A percentile compares a stretch with the other conserved stretches of the same genome.
phyloP scores from a whole-genome alignment of 495 filamentous ascomycete species.

The Melanomma pulvis-pyrius region DNA sequence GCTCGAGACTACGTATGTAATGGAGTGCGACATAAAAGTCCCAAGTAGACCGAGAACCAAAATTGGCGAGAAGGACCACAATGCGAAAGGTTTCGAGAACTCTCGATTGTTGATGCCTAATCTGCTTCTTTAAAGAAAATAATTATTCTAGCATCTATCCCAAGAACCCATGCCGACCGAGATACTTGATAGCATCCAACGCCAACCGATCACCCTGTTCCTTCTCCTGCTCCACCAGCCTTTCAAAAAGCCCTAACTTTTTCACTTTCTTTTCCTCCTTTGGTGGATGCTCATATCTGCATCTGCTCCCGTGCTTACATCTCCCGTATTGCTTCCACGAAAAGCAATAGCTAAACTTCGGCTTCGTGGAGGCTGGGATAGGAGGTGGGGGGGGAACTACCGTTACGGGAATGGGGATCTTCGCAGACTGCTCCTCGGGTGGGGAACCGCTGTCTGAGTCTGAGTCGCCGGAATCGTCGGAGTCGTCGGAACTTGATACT shows the following conservation, averaged over 20 bases:
- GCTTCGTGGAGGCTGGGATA: background rate
- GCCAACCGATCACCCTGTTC: conserved; percentile 39
- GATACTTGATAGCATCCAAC: conserved; percentile 45
- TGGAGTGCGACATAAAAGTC: no score
- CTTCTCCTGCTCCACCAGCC: conserved; percentile 43
- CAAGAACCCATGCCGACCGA: conserved; percentile 43
- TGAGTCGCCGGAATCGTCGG: conserved; percentile 13
- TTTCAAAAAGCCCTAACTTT: conserved; percentile 17
- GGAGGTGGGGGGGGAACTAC: conserved; percentile 3
- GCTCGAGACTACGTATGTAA: no score
- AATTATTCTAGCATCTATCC: conserved; percentile 22
- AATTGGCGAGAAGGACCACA: no score
- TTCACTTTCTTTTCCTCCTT: conserved; percentile 5
- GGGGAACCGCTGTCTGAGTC: conserved; percentile 26
- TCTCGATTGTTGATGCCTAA: no score
- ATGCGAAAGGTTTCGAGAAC: no score
- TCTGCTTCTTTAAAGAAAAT: no score
- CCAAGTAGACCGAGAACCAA: no score
- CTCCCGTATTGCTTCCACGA: conserved; percentile 22
- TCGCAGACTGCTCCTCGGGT: conserved; percentile 31
- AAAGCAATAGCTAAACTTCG: conserved; percentile 2
- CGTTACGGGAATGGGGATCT: conserved; percentile 1
- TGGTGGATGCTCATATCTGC: conserved; percentile 23
- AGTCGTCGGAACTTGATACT: conserved; percentile 26
- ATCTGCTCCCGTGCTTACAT: conserved; percentile 28